These are phyloP conservation scores for Juglanconis oblonga DNA, from an alignment of 2,329 filamentous ascomycete species.

Conservation along the genomic window DNA sequence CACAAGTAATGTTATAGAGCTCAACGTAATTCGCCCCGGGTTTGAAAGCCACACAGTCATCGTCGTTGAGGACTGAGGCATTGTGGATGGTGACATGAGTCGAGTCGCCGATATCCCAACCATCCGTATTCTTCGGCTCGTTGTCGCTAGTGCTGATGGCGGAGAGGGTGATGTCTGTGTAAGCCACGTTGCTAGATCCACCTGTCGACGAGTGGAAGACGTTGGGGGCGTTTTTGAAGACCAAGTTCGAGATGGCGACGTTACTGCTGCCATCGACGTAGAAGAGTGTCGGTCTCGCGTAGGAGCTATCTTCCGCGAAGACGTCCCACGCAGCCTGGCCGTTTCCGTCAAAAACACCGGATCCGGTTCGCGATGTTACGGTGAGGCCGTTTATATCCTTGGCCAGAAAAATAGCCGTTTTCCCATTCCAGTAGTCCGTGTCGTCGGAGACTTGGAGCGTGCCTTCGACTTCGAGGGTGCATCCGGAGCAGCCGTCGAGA, in stretches of 20 bases:
- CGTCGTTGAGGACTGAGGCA: slow-evolving; percentile 37
- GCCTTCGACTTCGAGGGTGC: slow-evolving; percentile 45
- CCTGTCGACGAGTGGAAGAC: slow-evolving; percentile 41
- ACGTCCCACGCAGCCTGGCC: slow-evolving; percentile 40
- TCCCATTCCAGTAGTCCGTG: slow-evolving; percentile 39
- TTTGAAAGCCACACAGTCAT: slow-evolving; percentile 45
- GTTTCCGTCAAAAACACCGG: slow-evolving; percentile 44
- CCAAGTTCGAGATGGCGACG: slow-evolving; percentile 35
- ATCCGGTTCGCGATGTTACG: slow-evolving; percentile 37
- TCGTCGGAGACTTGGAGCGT: slow-evolving; percentile 36
- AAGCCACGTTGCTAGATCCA: slow-evolving; percentile 32
- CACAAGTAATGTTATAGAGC: slow-evolving; percentile 40
- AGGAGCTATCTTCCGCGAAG: slow-evolving; percentile 36
- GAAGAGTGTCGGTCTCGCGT: slow-evolving; percentile 38
- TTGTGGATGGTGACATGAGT: slow-evolving; percentile 35
- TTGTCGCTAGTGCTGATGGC: slow-evolving; percentile 37
- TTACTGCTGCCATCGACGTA: slow-evolving; percentile 35
- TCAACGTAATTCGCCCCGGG: slow-evolving; percentile 36
- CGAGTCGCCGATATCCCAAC: slow-evolving; percentile 38
- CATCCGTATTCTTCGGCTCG: slow-evolving; percentile 39
- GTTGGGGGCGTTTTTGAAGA: slow-evolving; percentile 40
- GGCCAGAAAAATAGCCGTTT: slow-evolving; percentile 37
- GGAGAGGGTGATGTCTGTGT: slow-evolving; percentile 34
- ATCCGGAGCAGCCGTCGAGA: slow-evolving; percentile 39
- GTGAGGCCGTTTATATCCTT: slow-evolving; percentile 34